A percentile compares a stretch with the other conserved stretches of the same genome.
phyloP scores from a whole-genome alignment of 805 yeast genomes.

The Cyberlindnera xylosilytica region DNA sequence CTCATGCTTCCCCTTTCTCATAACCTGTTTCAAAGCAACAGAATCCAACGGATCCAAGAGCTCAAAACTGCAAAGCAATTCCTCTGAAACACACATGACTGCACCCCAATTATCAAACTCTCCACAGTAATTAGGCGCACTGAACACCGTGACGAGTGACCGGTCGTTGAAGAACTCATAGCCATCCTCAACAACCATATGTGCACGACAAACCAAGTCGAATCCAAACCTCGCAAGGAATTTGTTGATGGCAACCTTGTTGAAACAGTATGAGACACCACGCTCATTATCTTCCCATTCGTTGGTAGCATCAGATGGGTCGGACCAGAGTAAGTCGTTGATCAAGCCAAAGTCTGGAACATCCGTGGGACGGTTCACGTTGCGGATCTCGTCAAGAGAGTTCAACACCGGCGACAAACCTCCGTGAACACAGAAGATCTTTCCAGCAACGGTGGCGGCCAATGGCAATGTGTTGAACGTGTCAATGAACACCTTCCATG shows the following conservation, averaged over 20 bases:
- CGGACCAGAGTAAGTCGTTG: conserved; percentile 96
- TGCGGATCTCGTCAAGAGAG: conserved; percentile 73
- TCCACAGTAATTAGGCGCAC: conserved; percentile 92
- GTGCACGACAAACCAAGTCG: conserved; percentile 88
- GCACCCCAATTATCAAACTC: conserved; percentile 89
- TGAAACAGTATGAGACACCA: conserved; percentile 95
- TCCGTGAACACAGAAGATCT: conserved; percentile 94
- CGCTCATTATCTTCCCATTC: conserved; percentile 92
- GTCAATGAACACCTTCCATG: conserved; percentile 93
- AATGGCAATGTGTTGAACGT: conserved; percentile 90
- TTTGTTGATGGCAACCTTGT: conserved; percentile 72
- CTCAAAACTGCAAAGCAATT: conserved; percentile 88
- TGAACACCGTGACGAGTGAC: conserved; percentile 92
- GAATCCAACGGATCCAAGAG: conserved; percentile 91
- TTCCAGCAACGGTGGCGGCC: conserved; percentile 87
- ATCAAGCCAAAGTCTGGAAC: conserved; percentile 98
- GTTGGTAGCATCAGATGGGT: conserved; percentile 67
- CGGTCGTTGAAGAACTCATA: conserved; percentile 89
- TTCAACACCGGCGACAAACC: conserved; percentile 86
- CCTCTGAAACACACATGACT: conserved; percentile 94
- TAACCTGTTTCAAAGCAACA: conserved; percentile 87
- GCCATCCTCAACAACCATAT: conserved; percentile 96
- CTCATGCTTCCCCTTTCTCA: conserved; percentile 91
- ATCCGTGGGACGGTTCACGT: conserved; percentile 88
- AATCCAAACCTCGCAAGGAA: conserved; percentile 75